Evolutionary conservation across 805 yeast genomes (phyloP).

Genomic region (Kuraishia cidri): DNA sequence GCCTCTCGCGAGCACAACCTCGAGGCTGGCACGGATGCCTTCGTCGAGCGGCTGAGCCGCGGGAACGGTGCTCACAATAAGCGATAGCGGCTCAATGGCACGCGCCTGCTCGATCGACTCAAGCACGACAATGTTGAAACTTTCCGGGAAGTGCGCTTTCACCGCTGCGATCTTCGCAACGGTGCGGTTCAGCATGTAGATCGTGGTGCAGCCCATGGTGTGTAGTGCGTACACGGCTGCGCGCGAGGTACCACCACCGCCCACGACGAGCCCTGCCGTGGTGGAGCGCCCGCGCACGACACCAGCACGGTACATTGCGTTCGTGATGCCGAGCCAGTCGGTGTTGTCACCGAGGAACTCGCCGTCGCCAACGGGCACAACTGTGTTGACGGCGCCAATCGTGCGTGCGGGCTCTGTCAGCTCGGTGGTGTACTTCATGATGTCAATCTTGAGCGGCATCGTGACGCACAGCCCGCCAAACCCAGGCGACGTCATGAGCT

Average conservation of each 20-base stretch:
- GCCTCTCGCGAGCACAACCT: conserved; percentile 30
- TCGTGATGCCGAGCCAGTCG: conserved; percentile 85
- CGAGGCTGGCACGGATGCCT: conserved; percentile 35
- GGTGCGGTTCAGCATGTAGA: conserved; percentile 80
- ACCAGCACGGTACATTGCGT: conserved; percentile 58
- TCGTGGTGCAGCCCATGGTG: conserved; percentile 65
- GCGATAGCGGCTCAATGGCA: conserved; percentile 36
- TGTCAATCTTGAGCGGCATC: conserved; percentile 83
- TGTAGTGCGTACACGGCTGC: conserved; percentile 88
- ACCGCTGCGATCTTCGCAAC: conserved; percentile 51
- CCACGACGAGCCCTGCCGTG: conserved; percentile 64
- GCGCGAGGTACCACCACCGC: conserved; percentile 97
- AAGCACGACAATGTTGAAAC: conserved; percentile 49
- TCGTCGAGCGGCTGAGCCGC: conserved; percentile 66
- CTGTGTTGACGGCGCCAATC: conserved; percentile 95
- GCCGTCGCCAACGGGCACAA: conserved; percentile 45
- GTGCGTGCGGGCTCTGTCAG: conserved; percentile 65
- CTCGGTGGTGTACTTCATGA: conserved; percentile 56
- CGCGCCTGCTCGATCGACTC: conserved; percentile 37
- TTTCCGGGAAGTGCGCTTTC: conserved; percentile 47
- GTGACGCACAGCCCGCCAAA: conserved; percentile 97
- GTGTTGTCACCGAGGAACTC: conserved; percentile 80
- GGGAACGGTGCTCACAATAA: conserved; percentile 77
- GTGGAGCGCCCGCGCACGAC: conserved; percentile 32
- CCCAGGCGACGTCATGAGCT: conserved; percentile 34